These are phyloP conservation scores for Tranzscheliella williamsii DNA, from an alignment of 1,284 basidiomycete genomes.

Conservation along the genomic window DNA sequence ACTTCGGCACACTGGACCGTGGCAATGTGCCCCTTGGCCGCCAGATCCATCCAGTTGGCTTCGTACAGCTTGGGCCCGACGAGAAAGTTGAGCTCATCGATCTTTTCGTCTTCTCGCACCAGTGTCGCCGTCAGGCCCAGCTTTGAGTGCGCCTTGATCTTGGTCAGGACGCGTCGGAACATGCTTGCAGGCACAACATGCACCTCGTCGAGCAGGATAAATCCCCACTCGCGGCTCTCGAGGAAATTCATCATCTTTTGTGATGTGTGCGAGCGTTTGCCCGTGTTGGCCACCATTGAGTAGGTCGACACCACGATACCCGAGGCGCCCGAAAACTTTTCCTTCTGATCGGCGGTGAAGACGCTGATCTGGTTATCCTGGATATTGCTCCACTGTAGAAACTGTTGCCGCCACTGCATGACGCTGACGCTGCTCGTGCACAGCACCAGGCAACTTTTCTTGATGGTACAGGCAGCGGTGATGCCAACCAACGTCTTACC, in stretches of 20 bases:
- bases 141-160: conserved; percentile 60
- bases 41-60: conserved; percentile 99
- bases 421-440: conserved; percentile 66
- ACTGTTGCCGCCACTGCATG: conserved; percentile 60
- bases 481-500: conserved; percentile 99
- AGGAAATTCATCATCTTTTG: conserved; percentile 62
- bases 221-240: conserved; percentile 60
- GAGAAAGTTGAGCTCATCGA: conserved; percentile 96
- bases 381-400: conserved; percentile 60
- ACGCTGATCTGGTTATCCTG: conserved; percentile 60
- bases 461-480: conserved; percentile 97
- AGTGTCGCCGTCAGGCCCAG: conserved; percentile 70
- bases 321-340: conserved; percentile 58
- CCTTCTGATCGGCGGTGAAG: conserved; percentile 59
- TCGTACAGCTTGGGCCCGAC: conserved; percentile 99
- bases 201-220: conserved; percentile 60
- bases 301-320: conserved; percentile 61
- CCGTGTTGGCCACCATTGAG: conserved; percentile 61
- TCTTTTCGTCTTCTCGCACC: conserved; percentile 98
- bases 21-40: conserved; percentile 97
- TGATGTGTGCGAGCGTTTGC: conserved; percentile 59
- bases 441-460: conserved; percentile 96
- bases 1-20: conserved; percentile 97
- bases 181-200: conserved; percentile 61
- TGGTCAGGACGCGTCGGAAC: conserved; percentile 60